phyloP scores from a whole-genome alignment of 1,284 basidiomycete species.

The Gymnopus androsaceus region DNA sequence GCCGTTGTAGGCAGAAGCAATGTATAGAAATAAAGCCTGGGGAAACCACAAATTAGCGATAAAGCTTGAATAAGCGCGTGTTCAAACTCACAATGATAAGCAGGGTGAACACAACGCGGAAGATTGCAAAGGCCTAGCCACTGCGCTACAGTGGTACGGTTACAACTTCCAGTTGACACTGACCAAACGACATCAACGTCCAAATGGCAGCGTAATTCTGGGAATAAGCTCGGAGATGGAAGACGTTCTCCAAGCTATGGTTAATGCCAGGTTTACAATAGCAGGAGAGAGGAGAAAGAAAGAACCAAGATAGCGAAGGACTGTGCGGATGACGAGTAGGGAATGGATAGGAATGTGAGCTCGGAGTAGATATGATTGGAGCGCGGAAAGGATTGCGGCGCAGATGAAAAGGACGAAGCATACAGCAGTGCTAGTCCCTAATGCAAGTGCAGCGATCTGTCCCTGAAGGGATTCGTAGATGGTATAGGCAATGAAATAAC shows the following conservation, averaged over 20 bases:
- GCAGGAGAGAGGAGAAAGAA: constrained; percentile 51
- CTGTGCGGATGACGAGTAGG: constrained; percentile 31
- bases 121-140: constrained; percentile 55
- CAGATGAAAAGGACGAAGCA: constrained; percentile 55
- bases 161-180: constrained; percentile 27
- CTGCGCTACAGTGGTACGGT: constrained; percentile 33
- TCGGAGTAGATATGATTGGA: constrained; percentile 42
- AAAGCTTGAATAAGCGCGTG: neutral
- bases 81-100: neutral
- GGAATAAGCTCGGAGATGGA: constrained; percentile 38
- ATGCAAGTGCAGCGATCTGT: constrained; percentile 47
- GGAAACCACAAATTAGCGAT: constrained; percentile 1
- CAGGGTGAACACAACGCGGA: constrained; percentile 35
- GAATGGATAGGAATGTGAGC: constrained; percentile 35
- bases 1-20: constrained; percentile 34
- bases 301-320: constrained; percentile 47
- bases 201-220: constrained; percentile 52
- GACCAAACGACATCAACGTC: constrained; percentile 71
- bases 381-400: constrained; percentile 42
- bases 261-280: constrained; percentile 53
- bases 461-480: constrained; percentile 39
- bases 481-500: constrained; percentile 61
- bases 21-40: constrained; percentile 40
- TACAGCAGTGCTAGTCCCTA: constrained; percentile 62
- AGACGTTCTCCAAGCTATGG: constrained; percentile 49